Conservation (phyloP, 805 yeast genomes). For the Lipomyces yamadae region DNA sequence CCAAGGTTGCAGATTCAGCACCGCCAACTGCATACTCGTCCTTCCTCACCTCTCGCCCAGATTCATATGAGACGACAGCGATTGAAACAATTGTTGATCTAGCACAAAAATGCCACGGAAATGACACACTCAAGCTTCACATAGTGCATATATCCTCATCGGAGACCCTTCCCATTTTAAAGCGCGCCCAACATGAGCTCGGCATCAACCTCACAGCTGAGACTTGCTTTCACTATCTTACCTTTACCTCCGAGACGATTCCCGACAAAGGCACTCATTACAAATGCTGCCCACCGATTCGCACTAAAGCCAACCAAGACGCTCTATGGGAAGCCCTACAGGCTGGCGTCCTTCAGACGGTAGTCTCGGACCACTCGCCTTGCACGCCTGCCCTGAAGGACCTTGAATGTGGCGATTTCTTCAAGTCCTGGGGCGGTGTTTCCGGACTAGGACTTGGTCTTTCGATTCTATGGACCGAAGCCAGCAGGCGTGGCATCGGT, state of each 20-base stretch:
- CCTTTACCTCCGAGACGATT: slow-evolving; percentile 76
- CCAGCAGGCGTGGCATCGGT: slow-evolving; percentile 53
- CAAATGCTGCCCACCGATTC: slow-evolving; percentile 95
- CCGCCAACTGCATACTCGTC: slow-evolving; percentile 57
- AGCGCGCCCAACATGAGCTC: slow-evolving; percentile 58
- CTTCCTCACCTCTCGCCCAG: slow-evolving; percentile 86
- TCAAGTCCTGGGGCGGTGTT: slow-evolving; percentile 96
- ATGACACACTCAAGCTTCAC: slow-evolving; percentile 56
- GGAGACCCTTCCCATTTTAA: slow-evolving; percentile 75
- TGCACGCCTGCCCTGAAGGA: slow-evolving; percentile 91
- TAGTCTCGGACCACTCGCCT: slow-evolving; percentile 95
- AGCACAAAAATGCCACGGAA: slow-evolving; percentile 51
- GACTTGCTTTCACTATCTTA: slow-evolving; percentile 91
- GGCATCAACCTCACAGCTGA: slow-evolving; percentile 67
- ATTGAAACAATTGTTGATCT: slow-evolving; percentile 71
- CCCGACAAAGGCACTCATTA: slow-evolving; percentile 78
- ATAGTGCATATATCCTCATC: slow-evolving; percentile 89
- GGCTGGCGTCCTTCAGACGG: slow-evolving; percentile 71
- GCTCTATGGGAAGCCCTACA: slow-evolving; percentile 79
- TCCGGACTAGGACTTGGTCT: slow-evolving; percentile 91
- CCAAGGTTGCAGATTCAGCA: slow-evolving; percentile 32
- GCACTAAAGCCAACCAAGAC: slow-evolving; percentile 71
- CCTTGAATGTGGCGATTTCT: slow-evolving; percentile 80
- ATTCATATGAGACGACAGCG: slow-evolving; percentile 83
- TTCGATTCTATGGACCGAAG: slow-evolving; percentile 79